Percentiles rank a stretch among this genome's conserved stretches.
These are phyloP conservation scores for Cystofilobasidium macerans DNA, from an alignment of 768 basidiomycete species.

Conservation along the genomic window DNA sequence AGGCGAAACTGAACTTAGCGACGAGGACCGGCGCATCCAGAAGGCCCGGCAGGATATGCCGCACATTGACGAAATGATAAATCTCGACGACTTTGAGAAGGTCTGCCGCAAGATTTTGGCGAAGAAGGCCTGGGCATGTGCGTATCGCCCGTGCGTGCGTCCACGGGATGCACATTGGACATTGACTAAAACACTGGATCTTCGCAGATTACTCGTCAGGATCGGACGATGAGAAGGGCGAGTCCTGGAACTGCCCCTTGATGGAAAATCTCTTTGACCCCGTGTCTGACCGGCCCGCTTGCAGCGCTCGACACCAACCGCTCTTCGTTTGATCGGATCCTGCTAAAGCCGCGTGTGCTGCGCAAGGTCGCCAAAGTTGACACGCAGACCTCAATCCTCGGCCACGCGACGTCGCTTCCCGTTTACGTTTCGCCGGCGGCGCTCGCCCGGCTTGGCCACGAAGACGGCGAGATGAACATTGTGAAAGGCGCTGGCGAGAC, in stretches of 20 bases:
- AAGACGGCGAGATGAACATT: conserved; percentile 27
- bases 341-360: conserved; percentile 24
- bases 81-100: conserved; percentile 25
- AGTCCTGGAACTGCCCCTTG: background rate
- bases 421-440: conserved; percentile 24
- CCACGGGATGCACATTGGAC: background rate
- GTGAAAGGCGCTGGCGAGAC: conserved; percentile 24
- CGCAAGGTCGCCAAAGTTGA: conserved; percentile 21
- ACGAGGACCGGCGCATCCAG: conserved; percentile 13
- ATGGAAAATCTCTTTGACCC: background rate
- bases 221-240: conserved; percentile 3
- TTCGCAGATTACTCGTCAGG: conserved; percentile 14
- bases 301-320: conserved; percentile 6
- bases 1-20: background rate
- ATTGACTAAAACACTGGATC: background rate
- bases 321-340: conserved; percentile 9
- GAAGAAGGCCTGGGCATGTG: conserved; percentile 18
- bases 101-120: conserved; percentile 14
- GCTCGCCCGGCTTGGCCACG: conserved; percentile 24
- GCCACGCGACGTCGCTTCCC: conserved; percentile 11
- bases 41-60: background rate
- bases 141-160: background rate
- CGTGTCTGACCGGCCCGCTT: background rate
- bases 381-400: conserved; percentile 18
- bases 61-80: conserved; percentile 18